Percentiles rank a stretch among this genome's conserved stretches.
phyloP scores from a whole-genome alignment of 2,329 filamentous ascomycete genomes.

The Pseudogymnoascus sp. region DNA sequence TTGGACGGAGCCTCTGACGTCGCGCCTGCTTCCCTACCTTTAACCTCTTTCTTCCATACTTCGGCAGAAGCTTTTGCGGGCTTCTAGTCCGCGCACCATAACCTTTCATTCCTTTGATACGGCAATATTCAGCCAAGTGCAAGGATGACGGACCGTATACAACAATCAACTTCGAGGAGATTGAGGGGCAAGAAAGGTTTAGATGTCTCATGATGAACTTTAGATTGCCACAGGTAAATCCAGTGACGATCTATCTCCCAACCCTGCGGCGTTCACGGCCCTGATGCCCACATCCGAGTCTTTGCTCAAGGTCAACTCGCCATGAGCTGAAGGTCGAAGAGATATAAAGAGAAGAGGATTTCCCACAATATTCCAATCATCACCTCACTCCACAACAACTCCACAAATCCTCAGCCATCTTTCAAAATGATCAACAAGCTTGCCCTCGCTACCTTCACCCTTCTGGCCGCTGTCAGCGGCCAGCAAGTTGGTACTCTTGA shows the following conservation, averaged over 20 bases:
- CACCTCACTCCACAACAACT: neutral
- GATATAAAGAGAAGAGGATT: conserved; percentile 4
- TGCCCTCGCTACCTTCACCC: conserved; percentile 25
- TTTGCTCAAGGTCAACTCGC: neutral
- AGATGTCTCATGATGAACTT: conserved; percentile 5
- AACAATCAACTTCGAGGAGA: neutral
- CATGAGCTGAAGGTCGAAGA: neutral
- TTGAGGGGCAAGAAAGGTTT: neutral
- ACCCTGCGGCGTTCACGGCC: conserved; percentile 5
- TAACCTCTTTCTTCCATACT: conserved; percentile 1
- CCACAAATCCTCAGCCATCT: neutral
- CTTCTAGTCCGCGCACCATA: neutral
- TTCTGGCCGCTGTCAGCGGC: conserved; percentile 33
- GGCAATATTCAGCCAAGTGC: neutral
- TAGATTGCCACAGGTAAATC: conserved; percentile 4
- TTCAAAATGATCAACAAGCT: conserved; percentile 7
- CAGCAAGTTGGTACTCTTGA: conserved; percentile 37
- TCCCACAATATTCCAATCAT: conserved; percentile 8
- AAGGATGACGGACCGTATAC: conserved; percentile 2
- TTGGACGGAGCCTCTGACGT: neutral
- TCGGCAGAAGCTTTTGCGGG: conserved; percentile 3
- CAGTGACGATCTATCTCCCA: neutral
- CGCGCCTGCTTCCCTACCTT: neutral
- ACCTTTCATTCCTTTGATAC: neutral
- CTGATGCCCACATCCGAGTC: neutral